phyloP scores from a whole-genome alignment of 352 stramenopile species.

The Pythium coloratum region DNA sequence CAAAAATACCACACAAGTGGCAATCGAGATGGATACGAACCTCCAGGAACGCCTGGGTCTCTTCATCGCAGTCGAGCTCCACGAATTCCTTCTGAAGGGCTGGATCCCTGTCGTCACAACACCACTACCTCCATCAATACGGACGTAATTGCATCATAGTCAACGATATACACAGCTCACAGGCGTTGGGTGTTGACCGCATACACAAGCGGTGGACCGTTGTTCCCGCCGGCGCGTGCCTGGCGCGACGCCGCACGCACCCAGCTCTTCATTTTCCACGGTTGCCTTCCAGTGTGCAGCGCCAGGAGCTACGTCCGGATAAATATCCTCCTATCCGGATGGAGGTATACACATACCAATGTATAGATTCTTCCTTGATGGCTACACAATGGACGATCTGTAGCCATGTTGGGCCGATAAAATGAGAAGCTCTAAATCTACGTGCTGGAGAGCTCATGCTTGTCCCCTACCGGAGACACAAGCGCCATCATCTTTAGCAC shows the following conservation, averaged over 20 bases:
- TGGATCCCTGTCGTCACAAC: slow-evolving; percentile 39
- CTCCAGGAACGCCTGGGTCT: slow-evolving; percentile 71
- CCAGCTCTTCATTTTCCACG: slow-evolving; percentile 68
- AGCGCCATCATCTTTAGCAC: not conserved
- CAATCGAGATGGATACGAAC: slow-evolving; percentile 25
- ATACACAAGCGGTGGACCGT: slow-evolving; percentile 64
- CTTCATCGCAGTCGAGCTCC: slow-evolving; percentile 71
- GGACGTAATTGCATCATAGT: not conserved
- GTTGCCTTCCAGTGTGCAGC: not conserved
- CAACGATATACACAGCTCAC: slow-evolving; percentile 30
- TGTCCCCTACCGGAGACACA: not conserved
- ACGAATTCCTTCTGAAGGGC: slow-evolving; percentile 64
- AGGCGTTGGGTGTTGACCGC: slow-evolving; percentile 48
- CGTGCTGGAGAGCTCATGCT: not conserved
- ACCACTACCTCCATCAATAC: not conserved
- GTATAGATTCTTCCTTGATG: not conserved
- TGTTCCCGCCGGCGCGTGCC: slow-evolving; percentile 43
- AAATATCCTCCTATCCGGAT: not conserved
- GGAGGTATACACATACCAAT: not conserved
- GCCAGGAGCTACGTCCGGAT: not conserved
- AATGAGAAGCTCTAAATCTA: not conserved
- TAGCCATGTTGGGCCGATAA: not conserved
- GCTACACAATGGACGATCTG: not conserved
- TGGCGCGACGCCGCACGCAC: slow-evolving; percentile 62
- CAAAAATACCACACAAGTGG: not conserved